These are phyloP conservation scores for Schwanniomyces occidentalis DNA, from an alignment of 805 yeast genomes.

Conservation along the genomic window DNA sequence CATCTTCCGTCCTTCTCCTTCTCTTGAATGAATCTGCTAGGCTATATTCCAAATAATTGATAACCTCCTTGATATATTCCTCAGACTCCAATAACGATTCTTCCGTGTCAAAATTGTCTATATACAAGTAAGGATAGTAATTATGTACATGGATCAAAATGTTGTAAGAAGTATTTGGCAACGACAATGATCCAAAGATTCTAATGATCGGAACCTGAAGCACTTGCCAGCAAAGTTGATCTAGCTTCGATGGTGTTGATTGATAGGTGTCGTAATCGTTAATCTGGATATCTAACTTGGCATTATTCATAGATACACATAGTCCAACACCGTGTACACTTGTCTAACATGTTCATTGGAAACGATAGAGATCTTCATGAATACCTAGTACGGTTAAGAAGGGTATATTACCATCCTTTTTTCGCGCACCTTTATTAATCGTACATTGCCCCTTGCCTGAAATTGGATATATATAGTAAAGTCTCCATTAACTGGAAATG, in stretches of 20 bases:
- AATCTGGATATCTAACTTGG: constrained; percentile 48
- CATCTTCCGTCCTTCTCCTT: constrained; percentile 15
- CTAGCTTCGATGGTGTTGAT: constrained; percentile 53
- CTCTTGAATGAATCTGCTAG: constrained; percentile 38
- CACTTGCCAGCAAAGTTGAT: constrained; percentile 39
- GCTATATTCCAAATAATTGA: constrained; percentile 43
- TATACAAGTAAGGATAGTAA: constrained; percentile 75
- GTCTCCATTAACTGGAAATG: no score
- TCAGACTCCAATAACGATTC: constrained; percentile 12
- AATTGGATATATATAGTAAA: no score
- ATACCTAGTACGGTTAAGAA: no score
- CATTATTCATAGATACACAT: constrained; percentile 12
- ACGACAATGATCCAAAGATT: constrained; percentile 73
- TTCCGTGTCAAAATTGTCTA: constrained; percentile 52
- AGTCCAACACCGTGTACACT: no score
- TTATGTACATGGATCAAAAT: constrained; percentile 75
- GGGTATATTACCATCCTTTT: no score
- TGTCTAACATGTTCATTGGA: no score
- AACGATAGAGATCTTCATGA: no score
- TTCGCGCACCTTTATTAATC: no score
- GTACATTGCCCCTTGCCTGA: no score
- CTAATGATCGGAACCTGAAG: constrained; percentile 72
- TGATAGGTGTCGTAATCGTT: constrained; percentile 69
- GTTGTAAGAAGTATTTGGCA: constrained; percentile 40
- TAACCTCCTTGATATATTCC: constrained; percentile 40